Conservation (phyloP, 2,329 filamentous ascomycete species). For the Ceratocystis diversiconidia region DNA sequence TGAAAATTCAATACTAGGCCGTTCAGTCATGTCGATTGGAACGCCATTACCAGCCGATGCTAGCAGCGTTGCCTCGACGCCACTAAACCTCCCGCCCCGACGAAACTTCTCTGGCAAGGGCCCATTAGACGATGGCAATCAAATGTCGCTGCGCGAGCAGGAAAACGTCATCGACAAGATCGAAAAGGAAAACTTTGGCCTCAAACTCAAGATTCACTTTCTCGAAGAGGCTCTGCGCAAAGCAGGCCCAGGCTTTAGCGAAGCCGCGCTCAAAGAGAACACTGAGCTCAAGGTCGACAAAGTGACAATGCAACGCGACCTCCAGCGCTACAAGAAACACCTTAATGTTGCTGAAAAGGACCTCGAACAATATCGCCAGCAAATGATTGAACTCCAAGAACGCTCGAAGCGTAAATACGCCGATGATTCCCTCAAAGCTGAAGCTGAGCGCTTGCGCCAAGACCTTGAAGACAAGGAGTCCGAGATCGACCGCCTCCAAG, state of each 20-base stretch:
- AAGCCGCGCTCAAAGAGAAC: slow-evolving; percentile 82
- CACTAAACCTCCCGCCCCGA: slow-evolving; percentile 54
- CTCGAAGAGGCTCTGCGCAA: slow-evolving; percentile 82
- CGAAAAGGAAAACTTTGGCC: slow-evolving; percentile 94
- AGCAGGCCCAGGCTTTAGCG: slow-evolving; percentile 76
- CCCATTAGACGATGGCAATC: slow-evolving; percentile 70
- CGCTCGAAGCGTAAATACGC: slow-evolving; percentile 62
- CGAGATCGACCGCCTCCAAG: slow-evolving; percentile 46
- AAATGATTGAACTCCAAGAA: slow-evolving; percentile 71
- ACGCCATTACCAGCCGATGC: slow-evolving; percentile 35
- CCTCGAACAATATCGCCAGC: slow-evolving; percentile 66
- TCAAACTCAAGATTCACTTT: slow-evolving; percentile 96
- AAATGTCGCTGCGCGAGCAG: slow-evolving; percentile 83
- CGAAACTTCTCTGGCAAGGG: slow-evolving; percentile 45
- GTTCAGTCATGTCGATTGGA: slow-evolving; percentile 43
- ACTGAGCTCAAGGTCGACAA: slow-evolving; percentile 90
- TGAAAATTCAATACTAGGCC: slow-evolving; percentile 57
- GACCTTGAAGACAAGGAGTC: slow-evolving; percentile 43
- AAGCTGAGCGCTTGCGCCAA: slow-evolving; percentile 43
- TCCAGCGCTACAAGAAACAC: slow-evolving; percentile 74
- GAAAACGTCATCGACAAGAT: slow-evolving; percentile 92
- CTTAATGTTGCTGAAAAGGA: slow-evolving; percentile 72
- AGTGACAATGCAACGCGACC: slow-evolving; percentile 75
- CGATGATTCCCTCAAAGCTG: slow-evolving; percentile 52
- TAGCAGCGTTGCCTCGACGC: slow-evolving; percentile 73